Evolutionary conservation across 2,329 filamentous ascomycete species (phyloP), one percentile per base, ranked within the genome.

Genomic region (Xylariaceae sp.): DNA sequence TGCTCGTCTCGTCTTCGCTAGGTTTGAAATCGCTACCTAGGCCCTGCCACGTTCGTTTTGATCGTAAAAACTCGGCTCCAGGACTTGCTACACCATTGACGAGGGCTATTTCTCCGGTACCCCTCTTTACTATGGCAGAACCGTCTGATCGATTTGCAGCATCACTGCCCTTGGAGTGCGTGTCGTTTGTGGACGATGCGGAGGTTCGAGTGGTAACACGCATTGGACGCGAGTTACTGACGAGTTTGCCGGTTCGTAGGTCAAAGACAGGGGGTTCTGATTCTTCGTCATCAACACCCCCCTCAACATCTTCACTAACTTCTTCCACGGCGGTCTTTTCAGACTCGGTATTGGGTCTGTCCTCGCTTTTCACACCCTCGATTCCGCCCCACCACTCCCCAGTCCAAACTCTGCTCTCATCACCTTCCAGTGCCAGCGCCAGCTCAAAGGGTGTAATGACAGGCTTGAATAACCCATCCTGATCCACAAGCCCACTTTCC

Each of bases 381-480:
- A 96, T 96, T 60, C 95, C 91, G 7, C 88, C 91, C 77, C 88
- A 89, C 95, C 95, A 98, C 65, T 90, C 87, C 1, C 90, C 89
- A 0, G 89, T 91, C 92, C 94, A 97, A 0, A 93, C 79, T 56
- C 94, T 83, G 69, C 88, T 85, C 28, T 87, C 83, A 69, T 96
- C 93, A 12, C 83, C 81, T 75, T 86, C 81, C 60, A 99, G 75
- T 3, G 91, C 91, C 43, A 96, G 78, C 50, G 87, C 87, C 53
- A 98, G 78, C 79, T 99, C 95, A 72, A 96, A 98, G 0, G 94
- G 94, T n/a, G 95, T 99, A 36, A 98, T 87, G 8, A 98, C 87
- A 0, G 93, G 92, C 66, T 87, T 85, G 82, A 88, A 98, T 70
- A 96, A 96, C 6, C 90, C 90, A 56, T 90, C 89, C 62, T 92